Base-by-base conservation (phyloP, 768 basidiomycete genomes). In the Ephemerocybe angulata region DNA sequence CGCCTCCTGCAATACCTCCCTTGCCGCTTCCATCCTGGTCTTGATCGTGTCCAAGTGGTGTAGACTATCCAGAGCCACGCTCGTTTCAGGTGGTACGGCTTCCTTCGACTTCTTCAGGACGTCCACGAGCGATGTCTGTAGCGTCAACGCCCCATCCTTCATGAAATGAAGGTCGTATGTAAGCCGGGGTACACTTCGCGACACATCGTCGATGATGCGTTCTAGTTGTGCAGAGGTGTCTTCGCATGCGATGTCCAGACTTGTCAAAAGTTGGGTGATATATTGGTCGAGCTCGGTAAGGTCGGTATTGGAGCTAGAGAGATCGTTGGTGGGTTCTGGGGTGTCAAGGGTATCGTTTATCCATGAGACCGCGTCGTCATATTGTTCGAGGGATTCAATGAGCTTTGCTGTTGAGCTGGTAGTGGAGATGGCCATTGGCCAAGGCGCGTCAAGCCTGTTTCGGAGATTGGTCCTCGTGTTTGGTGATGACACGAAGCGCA, bases 131-230 rank as follows among this genome's bases (percentile, higher is more conserved):
- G 83, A 73, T 27, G 73, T 74, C 57, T 90, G 88, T 22, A 98
- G 78, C 2, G 88, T 80, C 17, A 88, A 70, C 1, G 95, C 94
- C 29, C 87, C 85, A 63, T 98, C 96, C 40, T 91, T 87, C 85
- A 98, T 95, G 74, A 97, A 97, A 67, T 98, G 95, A 31, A 99
- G 78, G 70, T 98, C 97, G 67, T 97, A 98, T 1, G 90, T 85
- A 43, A 99, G 79, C 35, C 97, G 83, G 12, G 97, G 93, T 21
- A 98, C 86, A 4, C 87, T 83, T 47, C 94, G 84, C 2, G 95
- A 93, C 40, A 98, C 90, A 66, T 98, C 94, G 65, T 93, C 88
- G 55, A 99, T 94, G 43, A 85, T 83, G 57, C 86, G 85, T 68
- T 98, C 97, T 53, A 98, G 82, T 50, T 88, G 77, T 11, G 86